A percentile compares a stretch with the other conserved stretches of the same genome.
Evolutionary conservation across 2,329 filamentous ascomycete genomes (phyloP).

Genomic region (Scopulariopsis brevicaulis): DNA sequence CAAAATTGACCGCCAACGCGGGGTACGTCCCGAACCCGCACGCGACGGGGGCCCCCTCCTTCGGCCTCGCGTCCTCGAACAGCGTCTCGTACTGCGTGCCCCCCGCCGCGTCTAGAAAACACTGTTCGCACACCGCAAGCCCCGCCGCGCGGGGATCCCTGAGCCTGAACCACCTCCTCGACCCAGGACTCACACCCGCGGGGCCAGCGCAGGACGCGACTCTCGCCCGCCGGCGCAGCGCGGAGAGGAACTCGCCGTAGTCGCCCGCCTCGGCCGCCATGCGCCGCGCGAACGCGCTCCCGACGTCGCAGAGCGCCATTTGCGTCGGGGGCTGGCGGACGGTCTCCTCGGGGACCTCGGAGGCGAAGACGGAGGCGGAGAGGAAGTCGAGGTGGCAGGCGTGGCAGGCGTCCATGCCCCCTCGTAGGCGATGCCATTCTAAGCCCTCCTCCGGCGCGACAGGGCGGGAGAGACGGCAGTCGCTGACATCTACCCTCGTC

Average conservation of each 20-base stretch:
- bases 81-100: constrained; percentile 5
- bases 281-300: constrained; percentile 1
- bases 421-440: constrained; percentile 1
- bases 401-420: constrained; percentile 3
- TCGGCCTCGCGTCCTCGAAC: background rate
- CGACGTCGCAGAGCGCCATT: constrained; percentile 4
- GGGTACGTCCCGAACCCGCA: constrained; percentile 3
- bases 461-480: background rate
- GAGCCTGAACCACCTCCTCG: constrained; percentile 1
- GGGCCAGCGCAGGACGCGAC: background rate
- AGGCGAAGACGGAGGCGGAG: background rate
- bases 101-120: constrained; percentile 2
- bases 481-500: background rate
- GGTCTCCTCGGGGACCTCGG: background rate
- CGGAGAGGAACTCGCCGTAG: constrained; percentile 4
- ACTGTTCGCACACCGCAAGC: background rate
- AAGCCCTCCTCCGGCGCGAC: constrained; percentile 1
- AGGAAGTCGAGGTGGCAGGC: constrained; percentile 4
- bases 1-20: constrained; percentile 2
- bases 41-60: background rate
- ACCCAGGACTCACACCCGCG: background rate
- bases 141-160: background rate
- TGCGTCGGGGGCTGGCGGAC: constrained; percentile 2
- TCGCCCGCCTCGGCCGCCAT: constrained; percentile 4
- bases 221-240: background rate